These are phyloP conservation scores for Rhododendron simsii DNA, from an alignment of 148 eudicot genomes.

Conservation along the genomic window DNA sequence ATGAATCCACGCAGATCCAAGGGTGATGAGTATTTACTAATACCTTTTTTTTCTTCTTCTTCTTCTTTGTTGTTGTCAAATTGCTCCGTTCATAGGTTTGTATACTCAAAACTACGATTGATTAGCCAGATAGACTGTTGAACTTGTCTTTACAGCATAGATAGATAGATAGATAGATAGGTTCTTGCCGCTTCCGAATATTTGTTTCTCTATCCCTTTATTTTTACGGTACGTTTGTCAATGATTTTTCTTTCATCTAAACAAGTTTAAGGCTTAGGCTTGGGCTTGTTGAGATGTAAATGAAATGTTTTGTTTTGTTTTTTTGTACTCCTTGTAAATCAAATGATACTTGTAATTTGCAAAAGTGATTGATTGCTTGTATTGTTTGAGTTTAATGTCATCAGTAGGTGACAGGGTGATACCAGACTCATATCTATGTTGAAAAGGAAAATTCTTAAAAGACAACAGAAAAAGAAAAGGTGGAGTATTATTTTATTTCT, in stretches of 20 bases:
- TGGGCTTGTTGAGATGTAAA: background rate
- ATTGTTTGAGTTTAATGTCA: no score
- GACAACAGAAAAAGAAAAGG: background rate
- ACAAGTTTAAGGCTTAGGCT: background rate
- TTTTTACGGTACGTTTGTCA: background rate
- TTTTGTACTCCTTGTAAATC: no score
- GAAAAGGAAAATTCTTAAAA: background rate
- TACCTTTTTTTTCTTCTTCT: background rate
- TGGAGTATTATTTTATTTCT: background rate
- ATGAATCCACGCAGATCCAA: slow-evolving; percentile 13
- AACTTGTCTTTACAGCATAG: background rate
- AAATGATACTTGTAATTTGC: no score
- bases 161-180: no score
- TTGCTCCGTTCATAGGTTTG: background rate
- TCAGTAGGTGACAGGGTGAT: background rate
- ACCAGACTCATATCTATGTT: no score
- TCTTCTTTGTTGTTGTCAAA: background rate
- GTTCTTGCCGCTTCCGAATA: background rate
- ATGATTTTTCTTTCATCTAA: background rate
- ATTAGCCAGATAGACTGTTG: background rate
- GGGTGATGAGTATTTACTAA: slow-evolving; percentile 13
- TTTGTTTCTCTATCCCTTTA: background rate
- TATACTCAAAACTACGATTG: background rate
- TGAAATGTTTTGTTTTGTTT: background rate
- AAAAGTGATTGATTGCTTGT: no score